A percentile compares a stretch with the other conserved stretches of the same genome.
Conservation (phyloP, 345 rosid genomes). For the Arabidopsis arenosa region DNA sequence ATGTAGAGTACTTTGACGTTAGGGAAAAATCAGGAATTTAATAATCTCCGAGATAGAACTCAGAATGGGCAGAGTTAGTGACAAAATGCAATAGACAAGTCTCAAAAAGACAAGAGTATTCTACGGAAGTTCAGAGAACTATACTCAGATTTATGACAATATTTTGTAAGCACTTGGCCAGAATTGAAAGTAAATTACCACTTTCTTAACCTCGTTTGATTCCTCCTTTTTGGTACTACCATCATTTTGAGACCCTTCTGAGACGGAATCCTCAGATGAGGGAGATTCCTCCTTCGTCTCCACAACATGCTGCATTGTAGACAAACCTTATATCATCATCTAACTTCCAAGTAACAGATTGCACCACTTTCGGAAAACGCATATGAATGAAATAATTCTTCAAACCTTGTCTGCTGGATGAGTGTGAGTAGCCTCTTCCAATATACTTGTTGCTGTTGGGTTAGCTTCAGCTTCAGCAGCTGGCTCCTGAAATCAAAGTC, state of each 20-base stretch:
- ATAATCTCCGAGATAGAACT: constrained; percentile 5
- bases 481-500: constrained; percentile 39
- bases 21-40: constrained; percentile 10
- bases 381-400: constrained; percentile 6
- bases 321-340: constrained; percentile 32
- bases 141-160: constrained; percentile 4
- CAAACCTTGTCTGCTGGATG: constrained; percentile 51
- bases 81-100: constrained; percentile 22
- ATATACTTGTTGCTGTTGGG: constrained; percentile 24
- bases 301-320: constrained; percentile 50
- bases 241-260: constrained; percentile 49
- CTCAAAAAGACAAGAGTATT: constrained; percentile 9
- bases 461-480: constrained; percentile 52
- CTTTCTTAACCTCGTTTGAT: constrained; percentile 48
- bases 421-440: constrained; percentile 46
- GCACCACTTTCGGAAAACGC: constrained; percentile 20
- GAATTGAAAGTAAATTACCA: constrained; percentile 41
- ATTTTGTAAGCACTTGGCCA: neutral
- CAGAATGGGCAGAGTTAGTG: constrained; percentile 10
- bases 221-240: constrained; percentile 47
- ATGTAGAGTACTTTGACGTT: constrained; percentile 19
- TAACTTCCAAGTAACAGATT: neutral
- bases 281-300: constrained; percentile 46
- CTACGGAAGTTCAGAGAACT: neutral
- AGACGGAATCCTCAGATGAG: constrained; percentile 51